phyloP scores from a whole-genome alignment of 2,329 filamentous ascomycete genomes.

The Bipolaris zeicola region DNA sequence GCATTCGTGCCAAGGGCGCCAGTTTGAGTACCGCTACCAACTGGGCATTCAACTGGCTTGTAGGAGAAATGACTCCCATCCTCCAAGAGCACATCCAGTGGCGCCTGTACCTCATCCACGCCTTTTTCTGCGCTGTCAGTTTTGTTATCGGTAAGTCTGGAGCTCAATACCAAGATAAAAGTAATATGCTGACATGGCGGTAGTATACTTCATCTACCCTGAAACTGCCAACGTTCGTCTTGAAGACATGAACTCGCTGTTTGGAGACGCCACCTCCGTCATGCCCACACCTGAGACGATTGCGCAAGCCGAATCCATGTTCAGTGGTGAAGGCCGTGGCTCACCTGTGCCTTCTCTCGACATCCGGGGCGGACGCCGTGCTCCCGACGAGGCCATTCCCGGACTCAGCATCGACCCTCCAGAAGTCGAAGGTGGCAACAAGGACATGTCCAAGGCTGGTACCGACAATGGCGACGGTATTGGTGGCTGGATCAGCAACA shows the following conservation, averaged over 20 bases:
- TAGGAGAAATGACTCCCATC: conserved; percentile 92
- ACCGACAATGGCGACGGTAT: conserved; percentile 59
- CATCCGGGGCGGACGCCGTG: conserved; percentile 59
- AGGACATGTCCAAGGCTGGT: conserved; percentile 41
- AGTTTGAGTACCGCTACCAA: conserved; percentile 96
- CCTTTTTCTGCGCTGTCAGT: conserved; percentile 93
- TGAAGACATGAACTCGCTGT: conserved; percentile 95
- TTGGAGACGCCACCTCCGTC: conserved; percentile 87
- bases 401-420: conserved; percentile 83
- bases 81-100: conserved; percentile 91
- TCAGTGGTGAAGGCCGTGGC: conserved; percentile 64
- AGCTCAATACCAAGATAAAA: not conserved
- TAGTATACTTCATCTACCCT: conserved; percentile 97
- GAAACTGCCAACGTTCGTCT: conserved; percentile 94
- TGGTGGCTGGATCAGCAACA: conserved; percentile 71
- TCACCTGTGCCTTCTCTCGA: conserved; percentile 83
- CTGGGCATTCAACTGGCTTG: conserved; percentile 98
- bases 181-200: conserved; percentile 26
- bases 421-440: conserved; percentile 62
- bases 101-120: conserved; percentile 92
- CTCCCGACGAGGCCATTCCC: conserved; percentile 69
- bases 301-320: conserved; percentile 81
- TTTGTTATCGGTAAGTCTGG: conserved; percentile 86
- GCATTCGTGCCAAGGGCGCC: conserved; percentile 95
- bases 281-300: conserved; percentile 78